Evolutionary conservation across 257 asterid genomes (phyloP).

Genomic region (Solanum tarapatanum): DNA sequence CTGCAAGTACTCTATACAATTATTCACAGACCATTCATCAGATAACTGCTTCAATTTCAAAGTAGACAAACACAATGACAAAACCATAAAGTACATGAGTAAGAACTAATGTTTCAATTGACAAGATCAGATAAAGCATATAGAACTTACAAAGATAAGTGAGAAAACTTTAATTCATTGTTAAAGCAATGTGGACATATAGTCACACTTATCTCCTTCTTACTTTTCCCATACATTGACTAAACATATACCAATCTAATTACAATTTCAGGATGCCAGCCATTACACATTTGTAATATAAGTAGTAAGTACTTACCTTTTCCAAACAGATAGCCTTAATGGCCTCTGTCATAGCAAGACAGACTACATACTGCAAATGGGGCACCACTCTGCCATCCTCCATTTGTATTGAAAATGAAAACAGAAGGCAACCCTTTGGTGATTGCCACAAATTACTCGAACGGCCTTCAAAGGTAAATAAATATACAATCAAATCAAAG

Average conservation of each 20-base stretch:
- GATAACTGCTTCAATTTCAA: neutral
- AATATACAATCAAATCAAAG: neutral
- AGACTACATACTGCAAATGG: constrained; percentile 72
- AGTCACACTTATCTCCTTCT: neutral
- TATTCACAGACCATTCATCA: neutral
- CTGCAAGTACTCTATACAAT: neutral
- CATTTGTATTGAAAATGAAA: constrained; percentile 85
- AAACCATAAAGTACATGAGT: neutral
- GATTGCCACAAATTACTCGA: constrained; percentile 87
- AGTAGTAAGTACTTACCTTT: constrained; percentile 35
- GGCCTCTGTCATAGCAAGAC: constrained; percentile 86
- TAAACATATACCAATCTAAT: neutral
- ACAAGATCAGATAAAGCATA: neutral
- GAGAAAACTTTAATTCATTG: neutral
- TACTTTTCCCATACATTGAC: neutral
- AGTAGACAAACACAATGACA: neutral
- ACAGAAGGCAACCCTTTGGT: constrained; percentile 89
- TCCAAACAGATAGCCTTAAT: constrained; percentile 56
- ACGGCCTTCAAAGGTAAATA: constrained; percentile 41
- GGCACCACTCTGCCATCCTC: constrained; percentile 91
- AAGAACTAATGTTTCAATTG: neutral
- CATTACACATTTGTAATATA: neutral
- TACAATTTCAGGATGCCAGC: neutral
- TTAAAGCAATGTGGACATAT: neutral
- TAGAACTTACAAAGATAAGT: neutral